A percentile compares a stretch with the other conserved stretches of the same genome.
These are phyloP conservation scores for Garcia nutans DNA, from an alignment of 345 rosid genomes.

Conservation along the genomic window DNA sequence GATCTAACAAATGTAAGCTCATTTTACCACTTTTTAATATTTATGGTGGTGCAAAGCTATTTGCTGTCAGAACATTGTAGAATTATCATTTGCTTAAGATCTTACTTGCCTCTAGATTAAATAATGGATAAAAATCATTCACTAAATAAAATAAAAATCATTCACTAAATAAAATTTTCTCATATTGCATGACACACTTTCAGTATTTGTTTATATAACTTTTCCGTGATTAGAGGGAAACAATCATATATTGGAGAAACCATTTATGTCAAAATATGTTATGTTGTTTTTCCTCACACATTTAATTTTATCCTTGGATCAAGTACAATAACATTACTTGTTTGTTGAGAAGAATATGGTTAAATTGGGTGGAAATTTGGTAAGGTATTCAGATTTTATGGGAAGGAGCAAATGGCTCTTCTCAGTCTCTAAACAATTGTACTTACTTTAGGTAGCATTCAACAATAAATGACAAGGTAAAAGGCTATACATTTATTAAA, in stretches of 20 bases:
- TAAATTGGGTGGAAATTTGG: no score
- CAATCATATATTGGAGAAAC: conserved; percentile 2
- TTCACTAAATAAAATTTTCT: background rate
- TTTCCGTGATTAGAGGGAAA: background rate
- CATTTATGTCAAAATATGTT: background rate
- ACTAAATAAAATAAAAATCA: background rate
- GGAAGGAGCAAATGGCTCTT: no score
- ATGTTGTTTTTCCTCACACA: background rate
- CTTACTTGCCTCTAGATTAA: background rate
- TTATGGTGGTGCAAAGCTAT: background rate
- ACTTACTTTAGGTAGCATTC: background rate
- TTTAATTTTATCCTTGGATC: background rate
- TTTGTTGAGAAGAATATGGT: background rate
- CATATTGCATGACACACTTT: background rate
- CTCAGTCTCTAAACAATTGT: background rate
- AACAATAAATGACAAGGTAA: background rate
- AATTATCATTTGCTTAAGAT: background rate
- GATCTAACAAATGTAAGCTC: conserved; percentile 76
- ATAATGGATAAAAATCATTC: background rate
- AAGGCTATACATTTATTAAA: background rate
- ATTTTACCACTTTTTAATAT: conserved; percentile 10
- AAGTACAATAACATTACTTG: background rate
- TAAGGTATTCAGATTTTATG: no score
- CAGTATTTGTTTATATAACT: background rate
- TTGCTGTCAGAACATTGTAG: conserved; percentile 2